A percentile compares a stretch with the other conserved stretches of the same genome.
These are phyloP conservation scores for Pelargonium nanum DNA, from an alignment of 345 rosid species.

Conservation along the genomic window DNA sequence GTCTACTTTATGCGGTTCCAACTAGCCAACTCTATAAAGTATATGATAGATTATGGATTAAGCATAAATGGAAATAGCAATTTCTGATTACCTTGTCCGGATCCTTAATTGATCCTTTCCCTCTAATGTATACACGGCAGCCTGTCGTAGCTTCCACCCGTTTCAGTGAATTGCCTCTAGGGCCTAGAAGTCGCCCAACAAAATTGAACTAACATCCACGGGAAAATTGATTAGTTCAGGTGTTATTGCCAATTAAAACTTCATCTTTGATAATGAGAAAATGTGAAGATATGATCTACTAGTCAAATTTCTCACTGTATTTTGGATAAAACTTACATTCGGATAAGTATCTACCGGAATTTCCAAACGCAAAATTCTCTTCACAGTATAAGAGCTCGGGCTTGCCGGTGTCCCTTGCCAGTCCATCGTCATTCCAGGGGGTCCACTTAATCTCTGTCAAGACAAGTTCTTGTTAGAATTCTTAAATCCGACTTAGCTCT, in stretches of 20 bases:
- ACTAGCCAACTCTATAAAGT: too few species aligned
- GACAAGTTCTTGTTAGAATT: not conserved
- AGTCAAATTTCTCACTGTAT: not conserved
- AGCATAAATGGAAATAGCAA: not conserved
- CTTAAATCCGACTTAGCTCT: too few species aligned
- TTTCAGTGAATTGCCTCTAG: slow-evolving; percentile 95
- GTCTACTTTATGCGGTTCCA: too few species aligned
- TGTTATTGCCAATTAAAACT: not conserved
- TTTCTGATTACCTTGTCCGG: slow-evolving; percentile 64
- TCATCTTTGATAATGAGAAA: not conserved
- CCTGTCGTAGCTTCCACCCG: slow-evolving; percentile 98
- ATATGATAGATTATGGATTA: too few species aligned
- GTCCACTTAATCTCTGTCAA: slow-evolving; percentile 72
- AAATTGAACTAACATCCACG: slow-evolving; percentile 64
- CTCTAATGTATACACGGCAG: slow-evolving; percentile 97
- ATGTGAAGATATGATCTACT: not conserved
- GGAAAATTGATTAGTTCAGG: not conserved
- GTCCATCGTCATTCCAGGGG: slow-evolving; percentile 96
- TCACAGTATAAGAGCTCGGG: slow-evolving; percentile 82
- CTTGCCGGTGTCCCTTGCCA: slow-evolving; percentile 98
- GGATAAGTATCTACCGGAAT: slow-evolving; percentile 93
- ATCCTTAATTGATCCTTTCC: slow-evolving; percentile 96
- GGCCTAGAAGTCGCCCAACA: slow-evolving; percentile 95
- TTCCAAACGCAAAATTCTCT: slow-evolving; percentile 94
- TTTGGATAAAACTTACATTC: slow-evolving; percentile 29